Evolutionary conservation across 352 stramenopile species (phyloP).

Genomic region (Phytophthora litchii): DNA sequence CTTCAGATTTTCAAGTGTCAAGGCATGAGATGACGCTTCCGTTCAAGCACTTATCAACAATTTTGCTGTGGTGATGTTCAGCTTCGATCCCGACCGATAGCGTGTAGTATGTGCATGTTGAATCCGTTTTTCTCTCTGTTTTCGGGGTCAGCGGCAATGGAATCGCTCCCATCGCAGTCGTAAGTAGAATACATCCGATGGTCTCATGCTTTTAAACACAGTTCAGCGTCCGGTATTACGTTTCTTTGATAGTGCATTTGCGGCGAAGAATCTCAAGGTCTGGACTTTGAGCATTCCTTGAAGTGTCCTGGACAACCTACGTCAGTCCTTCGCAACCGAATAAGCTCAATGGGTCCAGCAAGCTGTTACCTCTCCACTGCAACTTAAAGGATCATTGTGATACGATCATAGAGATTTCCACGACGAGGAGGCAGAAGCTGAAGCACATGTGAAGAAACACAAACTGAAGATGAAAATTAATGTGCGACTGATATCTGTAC

Average conservation of each 20-base stretch:
- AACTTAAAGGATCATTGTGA: constrained; percentile 11
- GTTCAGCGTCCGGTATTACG: not conserved
- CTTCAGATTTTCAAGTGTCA: not conserved
- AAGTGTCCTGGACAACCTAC: constrained; percentile 12
- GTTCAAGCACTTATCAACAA: not conserved
- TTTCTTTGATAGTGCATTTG: not conserved
- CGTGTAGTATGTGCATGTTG: constrained; percentile 15
- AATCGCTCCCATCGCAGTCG: constrained; percentile 19
- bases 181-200: constrained; percentile 19
- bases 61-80: constrained; percentile 1
- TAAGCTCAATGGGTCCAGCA: constrained; percentile 6
- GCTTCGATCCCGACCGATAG: constrained; percentile 9
- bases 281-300: constrained; percentile 11
- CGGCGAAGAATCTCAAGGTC: not conserved
- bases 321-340: constrained; percentile 11
- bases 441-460: not conserved
- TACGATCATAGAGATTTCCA: not conserved
- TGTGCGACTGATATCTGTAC: no score
- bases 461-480: constrained; percentile 8
- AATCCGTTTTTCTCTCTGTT: constrained; percentile 17
- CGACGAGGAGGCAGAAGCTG: no score
- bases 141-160: constrained; percentile 18
- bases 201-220: constrained; percentile 12
- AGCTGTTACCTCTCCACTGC: constrained; percentile 14
- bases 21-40: not conserved